phyloP scores from a whole-genome alignment of 1,284 basidiomycete genomes.

The Xerocomus cyaneibrunnescens region DNA sequence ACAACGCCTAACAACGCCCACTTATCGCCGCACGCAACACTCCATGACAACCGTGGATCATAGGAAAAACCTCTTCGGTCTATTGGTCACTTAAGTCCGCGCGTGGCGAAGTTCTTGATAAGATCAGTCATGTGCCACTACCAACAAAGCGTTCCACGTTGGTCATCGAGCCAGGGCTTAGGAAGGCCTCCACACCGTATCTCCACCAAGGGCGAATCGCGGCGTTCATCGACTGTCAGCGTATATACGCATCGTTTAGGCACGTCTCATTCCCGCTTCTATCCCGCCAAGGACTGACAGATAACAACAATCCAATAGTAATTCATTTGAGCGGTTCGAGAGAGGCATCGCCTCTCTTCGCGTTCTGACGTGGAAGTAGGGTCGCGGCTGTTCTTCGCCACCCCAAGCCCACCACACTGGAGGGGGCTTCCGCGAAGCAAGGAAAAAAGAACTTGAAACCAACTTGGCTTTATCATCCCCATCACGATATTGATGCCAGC shows the following conservation, averaged over 20 bases:
- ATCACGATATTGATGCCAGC: conserved; percentile 14
- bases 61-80: neutral
- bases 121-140: neutral
- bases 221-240: conserved; percentile 6
- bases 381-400: neutral
- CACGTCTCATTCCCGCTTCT: neutral
- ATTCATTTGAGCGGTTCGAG: neutral
- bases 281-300: neutral
- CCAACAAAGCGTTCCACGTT: neutral
- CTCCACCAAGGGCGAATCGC: conserved; percentile 1
- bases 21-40: conserved; percentile 11
- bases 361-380: neutral
- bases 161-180: neutral
- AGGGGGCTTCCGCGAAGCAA: conserved; percentile 24
- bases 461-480: conserved; percentile 4
- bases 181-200: neutral
- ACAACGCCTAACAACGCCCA: conserved; percentile 1
- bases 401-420: neutral
- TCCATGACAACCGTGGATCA: conserved; percentile 8
- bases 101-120: conserved; percentile 5
- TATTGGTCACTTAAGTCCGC: conserved; percentile 11
- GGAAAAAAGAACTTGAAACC: conserved; percentile 9
- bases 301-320: neutral
- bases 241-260: neutral
- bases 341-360: conserved; percentile 6